Percentiles rank a stretch among this genome's conserved stretches.
Evolutionary conservation across 148 eudicot species (phyloP).

Genomic region (Suaeda aralocaspica): DNA sequence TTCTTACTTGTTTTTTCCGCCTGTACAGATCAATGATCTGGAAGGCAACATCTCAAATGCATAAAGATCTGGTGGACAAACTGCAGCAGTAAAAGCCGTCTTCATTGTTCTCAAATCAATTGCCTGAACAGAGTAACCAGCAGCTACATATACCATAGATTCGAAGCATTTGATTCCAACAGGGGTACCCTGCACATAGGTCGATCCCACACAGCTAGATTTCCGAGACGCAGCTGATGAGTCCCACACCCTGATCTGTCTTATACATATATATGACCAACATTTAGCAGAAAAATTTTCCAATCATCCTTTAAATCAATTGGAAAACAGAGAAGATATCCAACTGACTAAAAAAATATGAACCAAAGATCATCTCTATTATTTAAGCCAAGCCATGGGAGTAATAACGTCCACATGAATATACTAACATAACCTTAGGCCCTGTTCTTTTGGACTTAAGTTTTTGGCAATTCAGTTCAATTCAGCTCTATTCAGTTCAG

Average conservation of each 20-base stretch:
- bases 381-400: too few relatives aligned
- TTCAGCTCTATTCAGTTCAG: too few relatives aligned
- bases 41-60: constrained; percentile 63
- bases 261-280: neutral
- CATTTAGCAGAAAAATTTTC: neutral
- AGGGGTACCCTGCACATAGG: constrained; percentile 46
- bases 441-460: too few relatives aligned
- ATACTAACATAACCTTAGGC: too few relatives aligned
- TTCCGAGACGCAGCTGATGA: constrained; percentile 50
- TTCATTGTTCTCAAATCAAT: constrained; percentile 73
- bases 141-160: constrained; percentile 59
- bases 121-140: constrained; percentile 49
- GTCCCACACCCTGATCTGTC: constrained; percentile 76
- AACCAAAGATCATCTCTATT: too few relatives aligned
- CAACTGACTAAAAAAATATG: too few relatives aligned
- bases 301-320: neutral
- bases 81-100: constrained; percentile 39
- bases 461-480: too few relatives aligned
- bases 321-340: neutral
- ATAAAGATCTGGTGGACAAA: constrained; percentile 32
- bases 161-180: constrained; percentile 71
- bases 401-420: too few relatives aligned
- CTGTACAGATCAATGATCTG: constrained; percentile 61
- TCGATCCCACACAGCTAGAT: constrained; percentile 64
- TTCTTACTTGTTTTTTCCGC: constrained; percentile 50